Conservation (phyloP, 805 yeast genomes). For the Jamesozyma spencerorum region DNA sequence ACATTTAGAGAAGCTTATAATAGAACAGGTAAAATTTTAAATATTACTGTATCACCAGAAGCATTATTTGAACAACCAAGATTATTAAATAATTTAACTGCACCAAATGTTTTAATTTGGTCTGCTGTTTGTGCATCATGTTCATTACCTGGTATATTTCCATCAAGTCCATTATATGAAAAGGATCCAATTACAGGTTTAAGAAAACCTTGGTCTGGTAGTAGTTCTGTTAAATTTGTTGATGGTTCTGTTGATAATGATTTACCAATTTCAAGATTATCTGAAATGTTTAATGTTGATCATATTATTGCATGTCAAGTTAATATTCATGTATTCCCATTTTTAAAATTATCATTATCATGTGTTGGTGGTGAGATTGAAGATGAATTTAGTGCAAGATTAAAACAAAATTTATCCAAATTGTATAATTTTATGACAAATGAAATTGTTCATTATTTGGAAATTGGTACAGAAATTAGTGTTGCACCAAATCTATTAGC, state of each 20-base stretch:
- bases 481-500: slow-evolving; percentile 64
- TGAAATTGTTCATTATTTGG: slow-evolving; percentile 70
- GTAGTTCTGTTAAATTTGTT: slow-evolving; percentile 62
- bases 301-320: slow-evolving; percentile 96
- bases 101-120: slow-evolving; percentile 73
- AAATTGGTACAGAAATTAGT: slow-evolving; percentile 68
- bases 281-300: slow-evolving; percentile 94
- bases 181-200: slow-evolving; percentile 65
- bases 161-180: slow-evolving; percentile 73
- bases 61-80: slow-evolving; percentile 85
- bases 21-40: slow-evolving; percentile 80
- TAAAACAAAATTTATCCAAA: slow-evolving; percentile 43
- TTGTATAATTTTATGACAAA: slow-evolving; percentile 50
- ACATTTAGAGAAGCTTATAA: slow-evolving; percentile 91
- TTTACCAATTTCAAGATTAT: slow-evolving; percentile 74
- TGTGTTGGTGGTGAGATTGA: slow-evolving; percentile 64
- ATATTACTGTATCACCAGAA: slow-evolving; percentile 86
- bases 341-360: slow-evolving; percentile 56
- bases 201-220: slow-evolving; percentile 68
- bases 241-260: slow-evolving; percentile 95
- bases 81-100: slow-evolving; percentile 63
- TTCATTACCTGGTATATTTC: slow-evolving; percentile 82
- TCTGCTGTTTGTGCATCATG: slow-evolving; percentile 88
- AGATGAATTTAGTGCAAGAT: slow-evolving; percentile 45
- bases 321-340: slow-evolving; percentile 88